Conservation (phyloP, 768 basidiomycete species). For the Kwoniella bestiolae region DNA sequence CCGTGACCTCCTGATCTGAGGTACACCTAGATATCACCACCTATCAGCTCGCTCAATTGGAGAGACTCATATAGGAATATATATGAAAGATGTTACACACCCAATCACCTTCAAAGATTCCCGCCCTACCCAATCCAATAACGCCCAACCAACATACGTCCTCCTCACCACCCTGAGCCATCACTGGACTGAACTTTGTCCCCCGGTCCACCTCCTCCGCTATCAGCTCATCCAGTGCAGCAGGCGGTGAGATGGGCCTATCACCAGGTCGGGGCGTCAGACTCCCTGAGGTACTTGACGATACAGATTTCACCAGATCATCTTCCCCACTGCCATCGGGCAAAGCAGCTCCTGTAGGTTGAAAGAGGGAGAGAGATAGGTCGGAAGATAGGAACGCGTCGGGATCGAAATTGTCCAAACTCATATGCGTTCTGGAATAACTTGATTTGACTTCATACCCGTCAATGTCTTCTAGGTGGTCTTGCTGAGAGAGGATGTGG, state of each 20-base stretch:
- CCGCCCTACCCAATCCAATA: constrained; percentile 51
- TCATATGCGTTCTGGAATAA: constrained; percentile 26
- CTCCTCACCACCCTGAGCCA: constrained; percentile 23
- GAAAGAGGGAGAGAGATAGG: constrained; percentile 20
- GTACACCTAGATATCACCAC: constrained; percentile 16
- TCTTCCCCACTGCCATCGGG: not conserved
- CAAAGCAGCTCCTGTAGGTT: constrained; percentile 11
- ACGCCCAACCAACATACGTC: constrained; percentile 52
- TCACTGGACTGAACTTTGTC: constrained; percentile 31
- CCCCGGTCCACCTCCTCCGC: constrained; percentile 21
- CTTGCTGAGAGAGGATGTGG: constrained; percentile 3
- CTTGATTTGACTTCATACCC: constrained; percentile 21
- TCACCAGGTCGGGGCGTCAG: constrained; percentile 45
- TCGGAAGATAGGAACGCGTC: constrained; percentile 50
- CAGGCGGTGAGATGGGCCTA: constrained; percentile 20
- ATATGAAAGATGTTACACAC: constrained; percentile 29
- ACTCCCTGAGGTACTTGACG: constrained; percentile 38
- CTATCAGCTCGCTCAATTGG: not conserved
- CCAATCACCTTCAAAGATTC: constrained; percentile 57
- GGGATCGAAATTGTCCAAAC: constrained; percentile 50
- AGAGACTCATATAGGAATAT: not conserved
- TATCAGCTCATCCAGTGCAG: constrained; percentile 21
- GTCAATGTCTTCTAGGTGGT: not conserved
- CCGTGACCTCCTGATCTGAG: not conserved
- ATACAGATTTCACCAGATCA: constrained; percentile 20